Evolutionary conservation across 176 grass and related monocot genomes (phyloP).

Genomic region (Carex myosuroides): DNA sequence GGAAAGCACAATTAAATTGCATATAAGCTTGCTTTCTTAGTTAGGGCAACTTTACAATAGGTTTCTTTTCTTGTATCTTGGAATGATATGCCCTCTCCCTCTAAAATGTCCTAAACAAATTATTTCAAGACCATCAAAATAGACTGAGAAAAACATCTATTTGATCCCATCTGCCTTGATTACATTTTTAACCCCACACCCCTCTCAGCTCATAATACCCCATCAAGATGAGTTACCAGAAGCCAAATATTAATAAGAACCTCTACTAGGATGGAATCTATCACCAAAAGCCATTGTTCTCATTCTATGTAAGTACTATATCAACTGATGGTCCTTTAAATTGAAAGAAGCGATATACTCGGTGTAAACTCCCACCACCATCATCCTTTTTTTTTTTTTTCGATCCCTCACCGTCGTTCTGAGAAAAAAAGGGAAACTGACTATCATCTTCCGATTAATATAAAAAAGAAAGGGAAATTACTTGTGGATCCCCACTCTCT

Average conservation of each 20-base stretch:
- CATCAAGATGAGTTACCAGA: neutral
- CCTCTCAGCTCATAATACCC: neutral
- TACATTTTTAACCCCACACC: neutral
- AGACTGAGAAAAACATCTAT: neutral
- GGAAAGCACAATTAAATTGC: slow-evolving; percentile 6
- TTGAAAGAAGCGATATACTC: neutral
- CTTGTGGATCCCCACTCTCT: too few relatives aligned
- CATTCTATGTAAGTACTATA: neutral
- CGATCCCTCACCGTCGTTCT: neutral
- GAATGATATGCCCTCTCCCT: neutral
- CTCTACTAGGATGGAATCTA: too few relatives aligned
- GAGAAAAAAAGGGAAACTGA: neutral
- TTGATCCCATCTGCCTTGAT: neutral
- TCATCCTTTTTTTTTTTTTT: neutral
- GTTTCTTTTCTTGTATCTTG: neutral
- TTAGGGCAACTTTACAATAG: neutral
- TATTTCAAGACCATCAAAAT: neutral
- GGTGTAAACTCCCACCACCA: neutral
- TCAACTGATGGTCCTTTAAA: neutral
- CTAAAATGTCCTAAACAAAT: neutral
- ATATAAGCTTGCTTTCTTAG: neutral
- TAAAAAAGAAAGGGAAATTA: neutral
- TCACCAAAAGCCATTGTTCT: neutral
- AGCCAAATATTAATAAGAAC: neutral
- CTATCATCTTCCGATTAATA: neutral